Evolutionary conservation across 306 rosid genomes (phyloP).

Genomic region (Carpinus viminea): DNA sequence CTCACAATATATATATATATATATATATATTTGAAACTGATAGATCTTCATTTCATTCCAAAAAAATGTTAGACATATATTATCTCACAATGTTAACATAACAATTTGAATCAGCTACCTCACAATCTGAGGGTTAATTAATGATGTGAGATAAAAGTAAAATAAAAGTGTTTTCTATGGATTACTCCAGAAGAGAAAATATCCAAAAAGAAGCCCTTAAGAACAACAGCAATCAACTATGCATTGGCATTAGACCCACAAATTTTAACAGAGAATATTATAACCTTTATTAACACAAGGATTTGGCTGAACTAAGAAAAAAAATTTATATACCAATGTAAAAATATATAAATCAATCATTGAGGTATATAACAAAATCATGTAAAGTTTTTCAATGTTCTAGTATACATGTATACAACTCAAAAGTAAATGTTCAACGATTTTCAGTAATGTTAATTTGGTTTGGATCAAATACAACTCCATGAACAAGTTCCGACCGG

Average conservation of each 20-base stretch:
- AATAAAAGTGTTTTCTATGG: no score
- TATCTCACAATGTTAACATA: no score
- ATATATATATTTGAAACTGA: no score
- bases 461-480: slow-evolving; percentile 58
- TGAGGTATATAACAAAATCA: not conserved
- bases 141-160: no score
- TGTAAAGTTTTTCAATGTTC: not conserved
- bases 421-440: slow-evolving; percentile 22
- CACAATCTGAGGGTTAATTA: no score
- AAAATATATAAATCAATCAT: not conserved
- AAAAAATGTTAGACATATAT: no score
- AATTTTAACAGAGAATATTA: not conserved
- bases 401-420: slow-evolving; percentile 9
- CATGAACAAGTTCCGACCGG: slow-evolving; percentile 33
- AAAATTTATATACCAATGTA: not conserved
- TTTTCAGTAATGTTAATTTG: slow-evolving; percentile 33
- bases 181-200: not conserved
- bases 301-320: not conserved
- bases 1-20: no score
- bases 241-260: not conserved
- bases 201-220: not conserved
- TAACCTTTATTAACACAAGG: not conserved
- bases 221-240: not conserved
- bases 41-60: no score
- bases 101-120: no score